A percentile compares a stretch with the other conserved stretches of the same genome.
Conservation (phyloP, 768 basidiomycete genomes). For the Pisolithus orientalis region DNA sequence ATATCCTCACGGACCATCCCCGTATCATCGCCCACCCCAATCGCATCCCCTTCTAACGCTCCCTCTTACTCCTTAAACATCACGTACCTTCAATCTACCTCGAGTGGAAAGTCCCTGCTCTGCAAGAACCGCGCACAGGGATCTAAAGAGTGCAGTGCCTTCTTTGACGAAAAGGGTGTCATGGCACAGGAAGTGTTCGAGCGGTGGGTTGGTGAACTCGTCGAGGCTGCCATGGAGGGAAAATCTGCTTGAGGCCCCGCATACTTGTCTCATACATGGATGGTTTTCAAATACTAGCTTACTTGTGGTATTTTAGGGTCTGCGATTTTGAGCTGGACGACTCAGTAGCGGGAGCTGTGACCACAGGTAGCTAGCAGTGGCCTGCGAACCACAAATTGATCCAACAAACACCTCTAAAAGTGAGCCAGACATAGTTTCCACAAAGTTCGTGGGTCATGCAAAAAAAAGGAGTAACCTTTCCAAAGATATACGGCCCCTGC, state of each 20-base stretch:
- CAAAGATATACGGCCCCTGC: too few relatives aligned
- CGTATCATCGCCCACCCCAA: slow-evolving; percentile 7
- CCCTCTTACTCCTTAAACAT: slow-evolving; percentile 65
- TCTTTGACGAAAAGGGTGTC: slow-evolving; percentile 77
- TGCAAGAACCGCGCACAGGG: slow-evolving; percentile 59
- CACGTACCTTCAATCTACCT: slow-evolving; percentile 72
- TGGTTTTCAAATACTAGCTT: not conserved
- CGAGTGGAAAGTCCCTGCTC: slow-evolving; percentile 80
- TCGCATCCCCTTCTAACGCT: slow-evolving; percentile 34
- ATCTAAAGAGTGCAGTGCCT: slow-evolving; percentile 54
- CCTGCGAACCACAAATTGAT: too few relatives aligned
- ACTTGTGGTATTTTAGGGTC: not conserved
- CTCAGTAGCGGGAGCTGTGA: too few relatives aligned
- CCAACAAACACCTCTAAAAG: too few relatives aligned
- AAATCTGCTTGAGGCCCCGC: slow-evolving; percentile 37
- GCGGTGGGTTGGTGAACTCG: slow-evolving; percentile 69
- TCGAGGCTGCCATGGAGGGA: slow-evolving; percentile 69
- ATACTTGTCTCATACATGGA: not conserved
- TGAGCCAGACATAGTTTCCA: too few relatives aligned
- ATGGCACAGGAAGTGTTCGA: slow-evolving; percentile 76
- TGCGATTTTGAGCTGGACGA: not conserved
- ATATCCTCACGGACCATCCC: slow-evolving; percentile 66
- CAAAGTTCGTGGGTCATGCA: too few relatives aligned
- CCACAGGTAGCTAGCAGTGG: too few relatives aligned
- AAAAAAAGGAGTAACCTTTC: too few relatives aligned